These are phyloP conservation scores for Podila clonocystis DNA, from an alignment of 192 early-diverging fungal species.

Conservation along the genomic window DNA sequence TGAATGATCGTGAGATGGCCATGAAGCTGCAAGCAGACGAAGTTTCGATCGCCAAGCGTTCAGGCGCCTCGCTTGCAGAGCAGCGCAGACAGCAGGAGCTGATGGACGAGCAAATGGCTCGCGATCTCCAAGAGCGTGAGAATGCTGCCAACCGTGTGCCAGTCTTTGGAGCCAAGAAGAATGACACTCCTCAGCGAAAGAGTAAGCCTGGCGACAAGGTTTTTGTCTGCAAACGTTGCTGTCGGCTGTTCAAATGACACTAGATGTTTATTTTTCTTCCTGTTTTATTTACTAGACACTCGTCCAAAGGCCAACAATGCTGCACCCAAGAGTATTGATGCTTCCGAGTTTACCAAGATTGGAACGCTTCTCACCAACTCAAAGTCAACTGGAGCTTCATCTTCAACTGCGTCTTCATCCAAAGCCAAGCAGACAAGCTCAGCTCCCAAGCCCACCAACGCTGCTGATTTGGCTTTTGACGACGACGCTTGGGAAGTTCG, in stretches of 20 bases:
- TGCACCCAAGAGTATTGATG: conserved; percentile 61
- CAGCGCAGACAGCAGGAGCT: conserved; percentile 59
- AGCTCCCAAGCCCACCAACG: conserved; percentile 29
- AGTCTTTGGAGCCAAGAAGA: conserved; percentile 44
- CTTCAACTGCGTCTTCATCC: conserved; percentile 14
- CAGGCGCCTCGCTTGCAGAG: conserved; percentile 44
- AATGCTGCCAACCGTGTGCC: conserved; percentile 41
- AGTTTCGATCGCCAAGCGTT: conserved; percentile 17
- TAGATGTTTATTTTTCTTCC: neutral
- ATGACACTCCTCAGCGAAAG: conserved; percentile 44
- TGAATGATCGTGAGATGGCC: conserved; percentile 41
- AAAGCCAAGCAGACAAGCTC: conserved; percentile 45
- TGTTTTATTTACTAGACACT: conserved; percentile 35
- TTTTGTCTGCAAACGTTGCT: conserved; percentile 1
- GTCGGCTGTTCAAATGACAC: conserved; percentile 2
- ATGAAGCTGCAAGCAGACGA: conserved; percentile 50
- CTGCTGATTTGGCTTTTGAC: conserved; percentile 55
- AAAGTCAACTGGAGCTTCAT: conserved; percentile 11
- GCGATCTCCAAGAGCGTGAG: conserved; percentile 83
- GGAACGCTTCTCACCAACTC: conserved; percentile 37
- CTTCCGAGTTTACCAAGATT: conserved; percentile 56
- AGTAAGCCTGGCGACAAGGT: conserved; percentile 12
- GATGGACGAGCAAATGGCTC: conserved; percentile 84
- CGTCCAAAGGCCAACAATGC: conserved; percentile 60
- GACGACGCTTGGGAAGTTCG: conserved; percentile 66